phyloP scores from a whole-genome alignment of 768 basidiomycete species.

The Tylopilus sp. region DNA sequence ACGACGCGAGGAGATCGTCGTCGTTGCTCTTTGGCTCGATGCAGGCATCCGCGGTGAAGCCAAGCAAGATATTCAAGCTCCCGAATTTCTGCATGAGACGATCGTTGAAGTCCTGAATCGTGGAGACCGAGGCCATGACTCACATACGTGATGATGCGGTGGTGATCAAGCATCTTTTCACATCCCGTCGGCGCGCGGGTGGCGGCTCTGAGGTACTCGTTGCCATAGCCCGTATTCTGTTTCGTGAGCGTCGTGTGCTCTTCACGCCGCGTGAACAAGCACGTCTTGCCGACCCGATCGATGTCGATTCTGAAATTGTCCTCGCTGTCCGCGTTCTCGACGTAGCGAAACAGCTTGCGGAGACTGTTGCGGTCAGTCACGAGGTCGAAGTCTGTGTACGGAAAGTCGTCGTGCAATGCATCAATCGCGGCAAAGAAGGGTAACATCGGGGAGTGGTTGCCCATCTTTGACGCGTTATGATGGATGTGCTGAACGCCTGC shows the following conservation, averaged over 20 bases:
- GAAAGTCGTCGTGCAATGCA: constrained; percentile 27
- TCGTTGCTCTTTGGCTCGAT: constrained; percentile 16
- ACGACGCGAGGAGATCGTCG: constrained; percentile 25
- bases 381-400: constrained; percentile 36
- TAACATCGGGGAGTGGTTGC: constrained; percentile 37
- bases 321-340: constrained; percentile 14
- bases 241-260: constrained; percentile 20
- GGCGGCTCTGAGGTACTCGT: constrained; percentile 57
- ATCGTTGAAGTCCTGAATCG: neutral
- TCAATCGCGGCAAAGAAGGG: constrained; percentile 63
- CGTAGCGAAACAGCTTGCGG: constrained; percentile 60
- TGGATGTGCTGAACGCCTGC: constrained; percentile 47
- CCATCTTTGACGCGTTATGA: constrained; percentile 51
- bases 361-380: constrained; percentile 67
- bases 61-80: constrained; percentile 54
- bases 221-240: constrained; percentile 46
- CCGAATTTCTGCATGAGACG: constrained; percentile 45
- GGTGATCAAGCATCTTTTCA: constrained; percentile 51
- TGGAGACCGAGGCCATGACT: constrained; percentile 20
- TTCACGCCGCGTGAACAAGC: constrained; percentile 62
- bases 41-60: constrained; percentile 53
- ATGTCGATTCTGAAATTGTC: constrained; percentile 66
- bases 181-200: constrained; percentile 49
- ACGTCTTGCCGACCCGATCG: constrained; percentile 57
- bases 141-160: constrained; percentile 63